These are phyloP conservation scores for Rubia balearica DNA, from an alignment of 305 asterid genomes.

Conservation along the genomic window DNA sequence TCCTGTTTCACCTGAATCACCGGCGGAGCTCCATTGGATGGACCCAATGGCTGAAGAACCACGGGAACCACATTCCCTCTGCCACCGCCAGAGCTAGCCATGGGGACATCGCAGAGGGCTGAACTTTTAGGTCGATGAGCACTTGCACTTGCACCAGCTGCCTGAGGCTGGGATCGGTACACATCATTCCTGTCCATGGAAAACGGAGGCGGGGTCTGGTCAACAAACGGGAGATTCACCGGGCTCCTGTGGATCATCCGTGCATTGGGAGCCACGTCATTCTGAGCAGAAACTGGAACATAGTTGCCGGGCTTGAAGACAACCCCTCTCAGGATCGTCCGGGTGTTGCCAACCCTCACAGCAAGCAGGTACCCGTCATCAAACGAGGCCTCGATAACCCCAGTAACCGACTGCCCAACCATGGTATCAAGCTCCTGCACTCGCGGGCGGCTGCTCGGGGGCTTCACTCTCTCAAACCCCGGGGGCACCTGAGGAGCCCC, in stretches of 20 bases:
- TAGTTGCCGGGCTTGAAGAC: conserved; percentile 84
- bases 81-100: conserved; percentile 43
- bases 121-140: conserved; percentile 26
- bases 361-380: conserved; percentile 78
- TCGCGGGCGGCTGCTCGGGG: conserved; percentile 21
- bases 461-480: conserved; percentile 38
- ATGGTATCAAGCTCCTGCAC: conserved; percentile 25
- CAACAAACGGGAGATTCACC: conserved; percentile 32
- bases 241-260: conserved; percentile 56
- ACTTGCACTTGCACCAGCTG: conserved; percentile 10
- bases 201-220: conserved; percentile 14
- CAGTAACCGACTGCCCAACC: conserved; percentile 75
- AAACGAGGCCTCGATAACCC: conserved; percentile 74
- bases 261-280: conserved; percentile 76
- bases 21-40: conserved; percentile 28
- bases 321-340: conserved; percentile 56
- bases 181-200: not conserved
- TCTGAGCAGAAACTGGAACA: conserved; percentile 62
- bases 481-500: conserved; percentile 43
- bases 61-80: conserved; percentile 72
- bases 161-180: not conserved
- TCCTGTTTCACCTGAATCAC: conserved; percentile 27
- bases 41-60: conserved; percentile 50
- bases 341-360: conserved; percentile 66
- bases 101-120: conserved; percentile 27